Percentiles rank a stretch among this genome's conserved stretches.
Conservation (phyloP, 345 rosid genomes). For the Rhodamnia argentea region DNA sequence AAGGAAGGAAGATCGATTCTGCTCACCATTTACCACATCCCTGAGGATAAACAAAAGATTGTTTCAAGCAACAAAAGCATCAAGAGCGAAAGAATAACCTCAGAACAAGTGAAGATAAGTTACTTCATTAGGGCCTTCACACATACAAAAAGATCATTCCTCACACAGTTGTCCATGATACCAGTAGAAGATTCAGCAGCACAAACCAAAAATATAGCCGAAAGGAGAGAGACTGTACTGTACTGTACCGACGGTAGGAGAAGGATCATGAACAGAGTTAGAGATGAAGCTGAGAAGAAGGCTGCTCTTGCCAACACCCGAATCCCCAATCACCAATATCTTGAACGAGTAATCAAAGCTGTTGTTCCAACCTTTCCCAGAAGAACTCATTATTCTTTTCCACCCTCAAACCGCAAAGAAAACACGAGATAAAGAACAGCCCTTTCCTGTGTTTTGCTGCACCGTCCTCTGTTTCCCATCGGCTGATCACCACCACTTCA, state of each 20-base stretch:
- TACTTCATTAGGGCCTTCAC: not conserved
- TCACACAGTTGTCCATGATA: not conserved
- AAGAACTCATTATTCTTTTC: constrained; percentile 15
- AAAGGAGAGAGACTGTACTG: not conserved
- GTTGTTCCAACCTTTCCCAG: constrained; percentile 32
- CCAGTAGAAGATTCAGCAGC: too few species aligned
- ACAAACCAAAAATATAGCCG: not conserved
- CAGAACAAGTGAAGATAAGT: not conserved
- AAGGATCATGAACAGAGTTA: constrained; percentile 50
- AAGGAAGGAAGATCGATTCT: not conserved
- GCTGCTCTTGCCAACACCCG: constrained; percentile 96
- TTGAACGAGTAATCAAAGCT: constrained; percentile 85
- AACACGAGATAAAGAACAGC: not conserved
- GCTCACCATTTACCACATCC: not conserved
- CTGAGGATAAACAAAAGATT: not conserved
- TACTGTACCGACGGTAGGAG: constrained; percentile 76
- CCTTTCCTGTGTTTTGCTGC: not conserved
- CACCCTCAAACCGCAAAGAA: not conserved
- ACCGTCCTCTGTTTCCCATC: not conserved
- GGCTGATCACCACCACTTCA: not conserved
- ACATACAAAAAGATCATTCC: not conserved
- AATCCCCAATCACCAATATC: constrained; percentile 87
- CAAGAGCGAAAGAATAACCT: not conserved
- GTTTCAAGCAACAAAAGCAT: not conserved
- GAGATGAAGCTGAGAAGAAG: constrained; percentile 84